Conservation (phyloP, 2,329 filamentous ascomycete genomes). For the Chaetomium olivaceum region DNA sequence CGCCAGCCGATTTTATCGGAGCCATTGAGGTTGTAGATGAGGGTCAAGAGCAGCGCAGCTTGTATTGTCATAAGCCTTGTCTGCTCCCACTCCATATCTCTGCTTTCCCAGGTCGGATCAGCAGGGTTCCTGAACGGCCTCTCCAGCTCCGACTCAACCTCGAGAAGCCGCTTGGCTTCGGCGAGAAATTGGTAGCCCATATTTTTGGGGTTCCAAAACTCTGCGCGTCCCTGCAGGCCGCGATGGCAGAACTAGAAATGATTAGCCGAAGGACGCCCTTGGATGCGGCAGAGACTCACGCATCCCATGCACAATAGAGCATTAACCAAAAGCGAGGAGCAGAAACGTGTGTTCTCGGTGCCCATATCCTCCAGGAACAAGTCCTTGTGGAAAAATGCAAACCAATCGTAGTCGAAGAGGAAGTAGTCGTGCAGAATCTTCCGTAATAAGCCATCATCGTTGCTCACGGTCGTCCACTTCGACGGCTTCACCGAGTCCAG, state of each 20-base stretch:
- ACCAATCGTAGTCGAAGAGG: conserved; percentile 42
- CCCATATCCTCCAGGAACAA: conserved; percentile 44
- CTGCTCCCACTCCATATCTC: conserved; percentile 28
- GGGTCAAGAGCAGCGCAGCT: conserved; percentile 37
- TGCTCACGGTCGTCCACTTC: conserved; percentile 41
- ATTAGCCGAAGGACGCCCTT: neutral
- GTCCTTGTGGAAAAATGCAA: conserved; percentile 43
- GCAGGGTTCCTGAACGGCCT: conserved; percentile 17
- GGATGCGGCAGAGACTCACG: conserved; percentile 34
- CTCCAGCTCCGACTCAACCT: conserved; percentile 31
- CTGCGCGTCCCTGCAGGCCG: conserved; percentile 34
- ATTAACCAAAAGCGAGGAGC: conserved; percentile 45
- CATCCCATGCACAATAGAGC: conserved; percentile 40
- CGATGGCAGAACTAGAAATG: conserved; percentile 35
- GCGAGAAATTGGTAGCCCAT: conserved; percentile 41
- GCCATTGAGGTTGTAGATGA: conserved; percentile 38
- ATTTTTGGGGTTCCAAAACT: conserved; percentile 41
- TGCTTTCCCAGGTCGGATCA: conserved; percentile 27
- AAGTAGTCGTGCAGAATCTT: conserved; percentile 71
- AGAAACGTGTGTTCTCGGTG: conserved; percentile 37
- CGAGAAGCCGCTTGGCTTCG: conserved; percentile 41
- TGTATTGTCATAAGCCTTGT: conserved; percentile 40
- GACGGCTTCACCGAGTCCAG: conserved; percentile 38
- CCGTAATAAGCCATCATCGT: conserved; percentile 41
- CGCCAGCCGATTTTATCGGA: conserved; percentile 42